Evolutionary conservation across 2,329 filamentous ascomycete genomes (phyloP), one percentile per base, ranked within the genome.

Genomic region (Pyrenochaeta sp.): DNA sequence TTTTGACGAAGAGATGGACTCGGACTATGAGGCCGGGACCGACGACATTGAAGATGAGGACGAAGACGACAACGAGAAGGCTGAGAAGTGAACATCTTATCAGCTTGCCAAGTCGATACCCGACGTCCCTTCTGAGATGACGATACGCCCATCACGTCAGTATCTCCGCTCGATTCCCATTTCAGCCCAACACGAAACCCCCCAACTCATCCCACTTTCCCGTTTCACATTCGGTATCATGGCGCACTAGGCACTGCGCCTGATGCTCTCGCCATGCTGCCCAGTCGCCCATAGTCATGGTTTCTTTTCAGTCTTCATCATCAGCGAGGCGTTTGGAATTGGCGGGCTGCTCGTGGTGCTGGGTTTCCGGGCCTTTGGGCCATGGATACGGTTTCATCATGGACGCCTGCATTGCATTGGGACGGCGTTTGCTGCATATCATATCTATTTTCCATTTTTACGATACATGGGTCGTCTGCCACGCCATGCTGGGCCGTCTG

Each of bases 1-100:
- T 29, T 38, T 72, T 20, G 86, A 86, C 8, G 81, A 83, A 19
- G 80, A 82, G 17, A 78, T 82, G 72, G 81, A 81, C 30, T 62
- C 58, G 21, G 84, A 87, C 31, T 81, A 80, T 27, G 80, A 85
- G 15, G 82, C 81, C 6, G 80, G n/a, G n/a, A n/a, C 80, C 11
- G 63, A 60, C 3, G 63, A 63, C 7, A 61, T 63, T 8, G 60
- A 68, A 20, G 65, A 65, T 5, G 60, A 64, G 7, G 64, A 66
- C 7, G 51, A 62, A 10, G 62, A 63, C 9, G 55, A 61, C 3
- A 56, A 53, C n/a, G 34, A 48, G 49, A 52, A 39, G 31, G 34
- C 34, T 41, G 32, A 41, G 31, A 11, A n/a, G n/a, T n/a, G n/a
- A n/a, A n/a, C n/a, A n/a, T n/a, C n/a, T n/a, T n/a, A n/a, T 26